Evolutionary conservation across 2,329 filamentous ascomycete genomes (phyloP).

Genomic region (Colletotrichum simmondsii): DNA sequence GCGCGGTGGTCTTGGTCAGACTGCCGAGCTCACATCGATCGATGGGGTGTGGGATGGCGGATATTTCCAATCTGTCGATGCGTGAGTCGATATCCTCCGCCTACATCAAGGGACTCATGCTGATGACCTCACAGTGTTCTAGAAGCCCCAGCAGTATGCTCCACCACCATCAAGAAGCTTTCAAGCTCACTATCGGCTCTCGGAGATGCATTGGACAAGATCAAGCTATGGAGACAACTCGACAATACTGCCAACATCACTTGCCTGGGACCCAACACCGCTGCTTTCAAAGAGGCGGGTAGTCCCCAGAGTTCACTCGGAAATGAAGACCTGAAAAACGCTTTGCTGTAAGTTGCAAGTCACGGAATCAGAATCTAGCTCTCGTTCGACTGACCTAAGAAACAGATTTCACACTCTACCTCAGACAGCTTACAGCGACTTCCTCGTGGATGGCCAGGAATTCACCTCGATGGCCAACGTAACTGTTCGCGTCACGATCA

Average conservation of each 20-base stretch:
- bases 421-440: constrained; percentile 36
- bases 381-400: background rate
- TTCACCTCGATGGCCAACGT: constrained; percentile 29
- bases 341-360: constrained; percentile 34
- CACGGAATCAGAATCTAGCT: too few relatives aligned
- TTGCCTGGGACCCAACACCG: constrained; percentile 37
- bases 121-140: constrained; percentile 28
- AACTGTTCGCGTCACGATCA: constrained; percentile 37
- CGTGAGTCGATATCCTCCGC: constrained; percentile 20
- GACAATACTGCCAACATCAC: constrained; percentile 37
- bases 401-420: constrained; percentile 36
- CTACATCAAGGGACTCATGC: background rate
- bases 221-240: constrained; percentile 33
- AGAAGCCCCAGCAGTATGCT: constrained; percentile 30
- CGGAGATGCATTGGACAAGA: constrained; percentile 26
- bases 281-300: constrained; percentile 35
- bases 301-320: constrained; percentile 34
- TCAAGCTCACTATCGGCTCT: constrained; percentile 23
- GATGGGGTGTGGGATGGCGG: constrained; percentile 37
- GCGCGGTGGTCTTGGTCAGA: constrained; percentile 34
- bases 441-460: constrained; percentile 34
- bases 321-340: constrained; percentile 25
- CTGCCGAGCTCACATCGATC: constrained; percentile 20
- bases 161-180: constrained; percentile 31
- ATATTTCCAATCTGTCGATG: constrained; percentile 37